These are phyloP conservation scores for Neocucurbitaria cava DNA, from an alignment of 2,329 filamentous ascomycete genomes.

Conservation along the genomic window DNA sequence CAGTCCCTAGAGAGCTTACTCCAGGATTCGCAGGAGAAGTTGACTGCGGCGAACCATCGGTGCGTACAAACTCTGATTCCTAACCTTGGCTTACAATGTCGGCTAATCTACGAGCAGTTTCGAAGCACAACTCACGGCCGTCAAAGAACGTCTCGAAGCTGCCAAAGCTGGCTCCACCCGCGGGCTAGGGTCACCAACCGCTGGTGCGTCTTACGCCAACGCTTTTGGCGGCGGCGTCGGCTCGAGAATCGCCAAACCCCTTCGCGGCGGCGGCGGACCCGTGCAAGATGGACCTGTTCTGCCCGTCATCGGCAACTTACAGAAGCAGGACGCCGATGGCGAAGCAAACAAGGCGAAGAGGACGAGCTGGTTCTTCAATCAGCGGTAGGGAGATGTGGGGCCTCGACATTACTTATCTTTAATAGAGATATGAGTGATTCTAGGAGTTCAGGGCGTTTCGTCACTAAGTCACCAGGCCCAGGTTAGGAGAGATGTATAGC, in stretches of 20 bases:
- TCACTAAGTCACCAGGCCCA: not conserved
- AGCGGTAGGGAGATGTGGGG: constrained; percentile 8
- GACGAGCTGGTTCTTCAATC: constrained; percentile 76
- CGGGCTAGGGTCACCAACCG: constrained; percentile 71
- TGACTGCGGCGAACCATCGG: constrained; percentile 97
- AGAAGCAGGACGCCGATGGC: constrained; percentile 60
- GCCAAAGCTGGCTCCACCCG: constrained; percentile 92
- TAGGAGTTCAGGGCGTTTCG: not conserved
- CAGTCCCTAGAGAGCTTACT: constrained; percentile 89
- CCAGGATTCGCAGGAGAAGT: constrained; percentile 97
- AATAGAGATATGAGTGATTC: not conserved
- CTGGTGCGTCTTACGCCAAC: constrained; percentile 62
- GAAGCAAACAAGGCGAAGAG: constrained; percentile 67
- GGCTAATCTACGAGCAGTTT: constrained; percentile 68
- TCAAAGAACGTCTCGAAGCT: constrained; percentile 96
- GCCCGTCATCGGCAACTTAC: constrained; percentile 53
- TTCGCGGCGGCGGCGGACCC: constrained; percentile 61
- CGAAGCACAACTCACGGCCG: constrained; percentile 93
- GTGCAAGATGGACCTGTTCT: constrained; percentile 46
- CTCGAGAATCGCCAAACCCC: constrained; percentile 69
- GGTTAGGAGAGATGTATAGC: not conserved
- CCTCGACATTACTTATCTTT: not conserved
- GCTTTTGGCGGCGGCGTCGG: constrained; percentile 68
- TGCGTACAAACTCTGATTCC: constrained; percentile 58
- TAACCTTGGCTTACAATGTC: not conserved